Evolutionary conservation across 2,329 filamentous ascomycete genomes (phyloP).

Genomic region (Clarireedia hainanense): DNA sequence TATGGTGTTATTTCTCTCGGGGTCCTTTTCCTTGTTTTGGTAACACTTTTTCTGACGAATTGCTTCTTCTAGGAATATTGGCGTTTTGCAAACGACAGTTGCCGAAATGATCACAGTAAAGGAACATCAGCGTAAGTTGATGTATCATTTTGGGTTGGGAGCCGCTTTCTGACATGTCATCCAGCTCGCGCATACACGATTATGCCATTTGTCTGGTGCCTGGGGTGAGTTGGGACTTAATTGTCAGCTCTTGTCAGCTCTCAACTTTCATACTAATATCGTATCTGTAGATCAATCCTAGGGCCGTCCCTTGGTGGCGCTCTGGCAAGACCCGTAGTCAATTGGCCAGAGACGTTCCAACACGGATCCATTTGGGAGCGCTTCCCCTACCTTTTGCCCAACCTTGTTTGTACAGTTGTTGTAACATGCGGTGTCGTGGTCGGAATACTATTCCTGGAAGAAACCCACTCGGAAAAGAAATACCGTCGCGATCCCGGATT

Average conservation of each 20-base stretch:
- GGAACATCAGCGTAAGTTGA: conserved; percentile 73
- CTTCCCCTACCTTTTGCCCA: conserved; percentile 87
- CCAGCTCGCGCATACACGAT: conserved; percentile 87
- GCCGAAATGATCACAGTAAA: conserved; percentile 89
- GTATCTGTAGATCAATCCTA: conserved; percentile 63
- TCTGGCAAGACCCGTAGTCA: conserved; percentile 77
- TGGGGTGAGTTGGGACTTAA: conserved; percentile 54
- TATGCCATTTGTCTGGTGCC: conserved; percentile 97
- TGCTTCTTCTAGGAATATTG: conserved; percentile 63
- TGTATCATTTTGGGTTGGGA: conserved; percentile 25
- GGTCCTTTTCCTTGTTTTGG: neutral
- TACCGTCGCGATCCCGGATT: conserved; percentile 65
- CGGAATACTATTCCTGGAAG: conserved; percentile 82
- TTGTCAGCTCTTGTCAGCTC: conserved; percentile 6
- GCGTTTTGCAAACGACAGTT: conserved; percentile 89
- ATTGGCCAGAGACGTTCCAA: conserved; percentile 67
- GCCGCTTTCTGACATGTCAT: conserved; percentile 23
- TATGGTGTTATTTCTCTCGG: conserved; percentile 36
- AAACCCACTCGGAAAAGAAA: conserved; percentile 84
- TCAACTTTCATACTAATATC: neutral
- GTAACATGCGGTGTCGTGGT: conserved; percentile 68
- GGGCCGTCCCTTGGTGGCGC: conserved; percentile 87
- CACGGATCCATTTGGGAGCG: conserved; percentile 71
- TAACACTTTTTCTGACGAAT: conserved; percentile 13
- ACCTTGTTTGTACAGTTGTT: conserved; percentile 79